phyloP scores from a whole-genome alignment of 768 basidiomycete species.

The Galerina sulciceps region DNA sequence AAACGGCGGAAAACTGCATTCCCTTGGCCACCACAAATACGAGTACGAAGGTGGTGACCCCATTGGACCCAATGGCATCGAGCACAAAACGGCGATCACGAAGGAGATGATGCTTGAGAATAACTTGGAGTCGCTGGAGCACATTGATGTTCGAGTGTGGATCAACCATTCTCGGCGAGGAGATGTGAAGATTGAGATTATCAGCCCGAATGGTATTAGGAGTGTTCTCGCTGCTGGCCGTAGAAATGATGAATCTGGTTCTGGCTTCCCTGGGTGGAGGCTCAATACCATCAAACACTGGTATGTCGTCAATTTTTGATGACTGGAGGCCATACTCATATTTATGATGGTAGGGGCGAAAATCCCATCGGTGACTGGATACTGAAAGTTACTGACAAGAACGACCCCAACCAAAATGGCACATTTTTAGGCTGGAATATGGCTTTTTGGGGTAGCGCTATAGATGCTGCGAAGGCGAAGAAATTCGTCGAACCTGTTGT shows the following conservation, averaged over 20 bases:
- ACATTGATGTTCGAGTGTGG: slow-evolving; percentile 91
- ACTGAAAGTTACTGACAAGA: slow-evolving; percentile 81
- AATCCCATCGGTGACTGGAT: slow-evolving; percentile 90
- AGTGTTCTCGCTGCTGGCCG: slow-evolving; percentile 84
- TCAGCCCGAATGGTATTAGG: slow-evolving; percentile 82
- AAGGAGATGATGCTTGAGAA: slow-evolving; percentile 63
- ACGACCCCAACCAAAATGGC: slow-evolving; percentile 52
- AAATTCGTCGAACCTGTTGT: slow-evolving; percentile 61
- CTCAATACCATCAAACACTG: slow-evolving; percentile 99
- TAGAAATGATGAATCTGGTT: slow-evolving; percentile 59
- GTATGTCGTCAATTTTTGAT: slow-evolving; percentile 45
- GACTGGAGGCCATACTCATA: neutral
- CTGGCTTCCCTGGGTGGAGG: slow-evolving; percentile 88
- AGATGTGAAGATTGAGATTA: slow-evolving; percentile 88
- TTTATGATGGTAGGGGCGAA: slow-evolving; percentile 73
- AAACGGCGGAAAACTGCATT: slow-evolving; percentile 55
- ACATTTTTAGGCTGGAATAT: slow-evolving; percentile 90
- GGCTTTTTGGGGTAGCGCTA: slow-evolving; percentile 86
- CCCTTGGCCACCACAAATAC: slow-evolving; percentile 37
- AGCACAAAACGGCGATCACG: slow-evolving; percentile 64
- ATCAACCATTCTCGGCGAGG: slow-evolving; percentile 84
- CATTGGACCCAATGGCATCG: slow-evolving; percentile 68
- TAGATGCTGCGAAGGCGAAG: slow-evolving; percentile 69
- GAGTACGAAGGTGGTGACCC: slow-evolving; percentile 63
- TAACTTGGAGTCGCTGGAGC: slow-evolving; percentile 90